Evolutionary conservation across 2,329 filamentous ascomycete genomes (phyloP), one percentile per base, ranked within the genome.

Genomic region (Cladosporium cucumerinum): DNA sequence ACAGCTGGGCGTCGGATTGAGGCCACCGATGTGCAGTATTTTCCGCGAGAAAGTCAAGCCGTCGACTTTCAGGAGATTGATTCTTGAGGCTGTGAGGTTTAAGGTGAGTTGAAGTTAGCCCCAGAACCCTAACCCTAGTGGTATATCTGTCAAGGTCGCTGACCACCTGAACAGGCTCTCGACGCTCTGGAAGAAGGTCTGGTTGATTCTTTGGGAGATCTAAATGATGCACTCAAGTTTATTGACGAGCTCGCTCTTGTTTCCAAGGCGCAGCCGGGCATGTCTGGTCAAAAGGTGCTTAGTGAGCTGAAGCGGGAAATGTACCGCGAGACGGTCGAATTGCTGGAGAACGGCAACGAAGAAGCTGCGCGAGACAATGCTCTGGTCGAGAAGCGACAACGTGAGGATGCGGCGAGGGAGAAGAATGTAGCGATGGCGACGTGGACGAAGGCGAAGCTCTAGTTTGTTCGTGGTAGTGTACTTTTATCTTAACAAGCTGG

Each of bases 1-100:
- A 16, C 87, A 93, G 69, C 89, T 95, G 67, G 91, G 91, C 60
- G 88, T 89, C 1, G 86, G 89, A n/a, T 84, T 95, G 39, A 85
- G 87, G 69, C 84, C 90, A 2, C 83, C 90, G 66, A 93, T 96
- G 90, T 85, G 85, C 62, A 81, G 82, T 57, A 85, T 95, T 68
- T 94, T 95, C 80, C 83, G 90, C 16, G 80, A 88, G 70, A 95
- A 94, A 78, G 75, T 89, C 3, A 71, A 82, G 0, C 76, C 82
- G 1, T 65, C 73, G 2, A 82, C 83, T 0, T 90, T 88, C 74
- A 83, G 89, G 39, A 79, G 80, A 49, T 78, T 94, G 68, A 85
- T 92, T 7, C 83, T 95, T n/a, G 91, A 93, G 76, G 90, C 89
- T 5, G 84, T 83, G 69, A 82, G 91, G 61, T 92, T 88, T 73